Evolutionary conservation across 129 eudicot species (phyloP), one percentile per base, ranked within the genome.

Genomic region (Chrysanthemum lavandulifolium): DNA sequence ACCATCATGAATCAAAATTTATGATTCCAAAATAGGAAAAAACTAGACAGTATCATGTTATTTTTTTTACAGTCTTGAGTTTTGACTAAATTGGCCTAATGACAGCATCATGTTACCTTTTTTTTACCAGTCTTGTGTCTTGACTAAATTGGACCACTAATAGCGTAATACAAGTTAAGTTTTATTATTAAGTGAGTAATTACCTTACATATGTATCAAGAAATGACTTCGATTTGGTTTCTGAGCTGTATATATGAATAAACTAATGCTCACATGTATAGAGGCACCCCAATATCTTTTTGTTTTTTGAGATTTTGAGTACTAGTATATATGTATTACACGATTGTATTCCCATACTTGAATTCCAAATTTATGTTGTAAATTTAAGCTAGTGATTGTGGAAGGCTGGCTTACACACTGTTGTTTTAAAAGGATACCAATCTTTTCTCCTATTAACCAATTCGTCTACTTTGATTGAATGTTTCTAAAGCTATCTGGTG

Each of bases 351-450:
- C 45, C 51, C 21, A 45, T 76, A 57, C 33, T 48, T 16, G 1
- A 58, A 59, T 27, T 36, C 67, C 45, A 25, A 68, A 6, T 48
- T 59, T 58, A 10, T 50, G 14, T 0, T 45, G 43, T 10, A 5
- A 16, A 76, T 45, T 57, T 67, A 12, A 11, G 10, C 45, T 59
- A 45, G 74, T 54, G 45, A 74, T 74, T 53, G 6, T 13, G 73
- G 48, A 27, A 68, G 12, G 36, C 11, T 15, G 40, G 36, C 33
- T 36, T 70, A 15, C 23, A 10, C 8, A 53, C 5, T 29, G 5
- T 29, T 13, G 23, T 23, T 6, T 25, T 13, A 68, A 10, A 52
- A 4, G 63, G 50, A 29, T 53, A 50, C n/a, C 50, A 69, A 31
- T 61, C 45, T 4, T 25, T 25, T 29, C 10, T 61, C 66, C 45